These are phyloP conservation scores for Aureobasidium subglaciale DNA, from an alignment of 2,329 filamentous ascomycete genomes.

Conservation along the genomic window DNA sequence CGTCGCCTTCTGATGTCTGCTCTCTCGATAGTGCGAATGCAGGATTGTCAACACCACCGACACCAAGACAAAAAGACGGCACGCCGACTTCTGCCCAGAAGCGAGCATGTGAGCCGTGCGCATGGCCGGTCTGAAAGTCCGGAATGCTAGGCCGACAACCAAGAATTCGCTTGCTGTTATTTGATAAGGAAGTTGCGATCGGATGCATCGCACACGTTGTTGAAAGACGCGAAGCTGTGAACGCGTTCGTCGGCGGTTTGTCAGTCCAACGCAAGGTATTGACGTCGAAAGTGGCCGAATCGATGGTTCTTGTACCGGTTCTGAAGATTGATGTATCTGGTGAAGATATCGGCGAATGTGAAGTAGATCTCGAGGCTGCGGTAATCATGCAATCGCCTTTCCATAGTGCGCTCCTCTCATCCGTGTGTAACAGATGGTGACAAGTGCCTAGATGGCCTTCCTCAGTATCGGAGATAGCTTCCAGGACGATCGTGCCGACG, in stretches of 20 bases:
- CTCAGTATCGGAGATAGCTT: neutral
- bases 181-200: neutral
- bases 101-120: neutral
- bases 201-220: neutral
- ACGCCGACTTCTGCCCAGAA: neutral
- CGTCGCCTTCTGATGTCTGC: neutral
- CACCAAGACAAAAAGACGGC: neutral
- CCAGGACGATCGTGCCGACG: slow-evolving; percentile 1
- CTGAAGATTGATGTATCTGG: neutral
- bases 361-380: neutral
- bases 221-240: neutral
- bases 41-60: neutral
- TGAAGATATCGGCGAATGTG: neutral
- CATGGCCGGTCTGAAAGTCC: neutral
- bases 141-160: neutral
- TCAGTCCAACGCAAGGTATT: neutral
- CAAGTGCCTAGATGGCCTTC: neutral
- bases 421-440: neutral
- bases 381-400: slow-evolving; percentile 10
- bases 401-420: neutral
- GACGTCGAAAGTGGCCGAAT: neutral
- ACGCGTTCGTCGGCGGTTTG: neutral
- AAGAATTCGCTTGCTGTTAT: neutral
- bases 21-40: neutral
- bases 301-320: neutral